phyloP scores from a whole-genome alignment of 2,329 filamentous ascomycete genomes.

The Penicillium brevicompactum region DNA sequence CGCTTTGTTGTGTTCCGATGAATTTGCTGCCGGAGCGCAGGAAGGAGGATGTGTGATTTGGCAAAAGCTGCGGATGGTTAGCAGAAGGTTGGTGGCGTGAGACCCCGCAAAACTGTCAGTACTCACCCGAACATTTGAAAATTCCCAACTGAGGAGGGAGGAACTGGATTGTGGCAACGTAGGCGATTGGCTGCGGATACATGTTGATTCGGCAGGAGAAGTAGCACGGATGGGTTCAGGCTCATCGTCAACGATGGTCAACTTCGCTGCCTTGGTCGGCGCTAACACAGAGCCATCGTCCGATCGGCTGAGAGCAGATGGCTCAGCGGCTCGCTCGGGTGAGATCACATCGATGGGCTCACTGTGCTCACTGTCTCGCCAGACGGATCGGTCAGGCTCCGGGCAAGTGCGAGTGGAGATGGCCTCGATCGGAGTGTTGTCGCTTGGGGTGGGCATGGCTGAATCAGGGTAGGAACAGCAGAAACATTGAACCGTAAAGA shows the following conservation, averaged over 20 bases:
- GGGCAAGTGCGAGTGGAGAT: conserved; percentile 52
- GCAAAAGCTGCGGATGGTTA: conserved; percentile 60
- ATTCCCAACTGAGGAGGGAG: conserved; percentile 56
- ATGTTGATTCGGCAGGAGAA: conserved; percentile 36
- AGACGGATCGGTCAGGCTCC: conserved; percentile 41
- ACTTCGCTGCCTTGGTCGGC: conserved; percentile 30
- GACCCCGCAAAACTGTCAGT: conserved; percentile 1
- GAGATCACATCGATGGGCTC: conserved; percentile 32
- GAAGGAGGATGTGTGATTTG: conserved; percentile 81
- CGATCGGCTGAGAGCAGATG: conserved; percentile 29
- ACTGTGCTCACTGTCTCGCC: conserved; percentile 35
- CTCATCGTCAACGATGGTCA: conserved; percentile 35
- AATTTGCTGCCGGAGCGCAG: conserved; percentile 87
- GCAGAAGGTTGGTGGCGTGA: conserved; percentile 6
- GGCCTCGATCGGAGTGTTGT: conserved; percentile 48
- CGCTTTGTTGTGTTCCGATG: conserved; percentile 86
- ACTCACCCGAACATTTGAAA: conserved; percentile 59
- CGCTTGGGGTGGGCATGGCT: conserved; percentile 54
- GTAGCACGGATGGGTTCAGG: conserved; percentile 34
- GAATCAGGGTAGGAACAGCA: conserved; percentile 33
- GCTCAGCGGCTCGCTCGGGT: conserved; percentile 24
- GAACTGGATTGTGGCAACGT: conserved; percentile 37
- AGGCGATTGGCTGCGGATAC: conserved; percentile 30
- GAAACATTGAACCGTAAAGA: conserved; percentile 37
- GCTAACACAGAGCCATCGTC: conserved; percentile 30